Conservation (phyloP, 345 rosid species). For the Rhizophora mangle region DNA sequence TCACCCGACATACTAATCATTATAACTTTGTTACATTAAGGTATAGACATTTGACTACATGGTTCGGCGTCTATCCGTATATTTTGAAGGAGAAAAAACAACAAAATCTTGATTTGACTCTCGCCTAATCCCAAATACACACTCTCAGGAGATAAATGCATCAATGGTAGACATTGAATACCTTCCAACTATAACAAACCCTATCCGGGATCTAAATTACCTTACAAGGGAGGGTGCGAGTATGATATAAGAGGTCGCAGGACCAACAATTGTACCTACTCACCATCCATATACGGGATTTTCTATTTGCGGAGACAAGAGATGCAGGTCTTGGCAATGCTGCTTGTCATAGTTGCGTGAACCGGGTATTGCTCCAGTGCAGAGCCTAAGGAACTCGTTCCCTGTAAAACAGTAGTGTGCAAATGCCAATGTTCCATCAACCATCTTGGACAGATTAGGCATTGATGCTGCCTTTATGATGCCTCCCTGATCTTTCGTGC, state of each 20-base stretch:
- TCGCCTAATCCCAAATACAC: background rate
- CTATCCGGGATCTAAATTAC: conserved; percentile 14
- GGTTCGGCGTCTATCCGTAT: conserved; percentile 11
- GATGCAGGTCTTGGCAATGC: conserved; percentile 79
- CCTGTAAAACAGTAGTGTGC: conserved; percentile 85
- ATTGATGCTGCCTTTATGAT: conserved; percentile 48
- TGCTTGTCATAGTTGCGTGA: conserved; percentile 76
- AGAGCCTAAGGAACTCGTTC: conserved; percentile 74
- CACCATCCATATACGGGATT: conserved; percentile 81
- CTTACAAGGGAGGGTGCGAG: background rate
- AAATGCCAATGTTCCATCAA: conserved; percentile 86
- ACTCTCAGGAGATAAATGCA: conserved; percentile 8
- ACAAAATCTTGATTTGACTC: conserved; percentile 13
- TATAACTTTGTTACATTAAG: background rate
- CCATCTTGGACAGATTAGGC: conserved; percentile 54
- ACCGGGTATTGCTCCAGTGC: conserved; percentile 83
- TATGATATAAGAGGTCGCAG: conserved; percentile 11
- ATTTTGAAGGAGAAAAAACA: background rate
- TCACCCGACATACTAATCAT: no score
- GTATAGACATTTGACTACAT: background rate
- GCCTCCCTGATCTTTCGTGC: conserved; percentile 20
- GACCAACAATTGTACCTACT: conserved; percentile 1
- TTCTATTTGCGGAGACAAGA: conserved; percentile 78
- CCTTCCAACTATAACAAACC: conserved; percentile 8
- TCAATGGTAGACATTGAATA: background rate